Evolutionary conservation across 2,329 filamentous ascomycete genomes (phyloP).

Genomic region (Colletotrichum musicola): DNA sequence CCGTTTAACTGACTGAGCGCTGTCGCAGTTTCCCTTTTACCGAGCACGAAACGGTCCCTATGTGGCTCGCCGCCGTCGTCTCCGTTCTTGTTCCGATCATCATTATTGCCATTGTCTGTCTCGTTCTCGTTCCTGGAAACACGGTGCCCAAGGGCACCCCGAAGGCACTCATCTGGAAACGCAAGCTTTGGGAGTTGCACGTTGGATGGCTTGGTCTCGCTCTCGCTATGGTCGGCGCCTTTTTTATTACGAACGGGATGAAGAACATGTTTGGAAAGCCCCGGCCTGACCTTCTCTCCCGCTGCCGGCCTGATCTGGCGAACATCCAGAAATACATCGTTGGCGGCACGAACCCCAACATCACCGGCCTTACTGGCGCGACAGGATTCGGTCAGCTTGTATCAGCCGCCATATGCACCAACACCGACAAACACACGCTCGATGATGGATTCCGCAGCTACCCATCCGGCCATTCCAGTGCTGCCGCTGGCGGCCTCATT

Average conservation of each 20-base stretch:
- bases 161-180: conserved; percentile 75
- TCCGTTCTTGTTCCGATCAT: conserved; percentile 73
- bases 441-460: conserved; percentile 90
- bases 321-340: conserved; percentile 72
- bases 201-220: conserved; percentile 86
- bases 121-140: conserved; percentile 79
- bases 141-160: conserved; percentile 74
- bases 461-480: conserved; percentile 67
- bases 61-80: conserved; percentile 73
- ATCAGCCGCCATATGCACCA: conserved; percentile 80
- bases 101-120: conserved; percentile 76
- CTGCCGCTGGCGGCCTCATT: conserved; percentile 82
- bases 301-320: conserved; percentile 81
- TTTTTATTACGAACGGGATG: conserved; percentile 86
- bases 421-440: conserved; percentile 70
- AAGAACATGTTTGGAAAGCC: conserved; percentile 81
- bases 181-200: conserved; percentile 93
- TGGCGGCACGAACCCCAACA: conserved; percentile 59
- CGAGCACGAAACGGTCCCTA: conserved; percentile 78
- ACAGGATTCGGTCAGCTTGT: conserved; percentile 74
- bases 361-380: conserved; percentile 44
- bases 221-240: conserved; percentile 77
- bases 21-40: conserved; percentile 75
- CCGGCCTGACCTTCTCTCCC: conserved; percentile 84
- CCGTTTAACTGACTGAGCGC: conserved; percentile 18